Evolutionary conservation across 1,284 basidiomycete genomes (phyloP).

Genomic region (Vanrija humicola): DNA sequence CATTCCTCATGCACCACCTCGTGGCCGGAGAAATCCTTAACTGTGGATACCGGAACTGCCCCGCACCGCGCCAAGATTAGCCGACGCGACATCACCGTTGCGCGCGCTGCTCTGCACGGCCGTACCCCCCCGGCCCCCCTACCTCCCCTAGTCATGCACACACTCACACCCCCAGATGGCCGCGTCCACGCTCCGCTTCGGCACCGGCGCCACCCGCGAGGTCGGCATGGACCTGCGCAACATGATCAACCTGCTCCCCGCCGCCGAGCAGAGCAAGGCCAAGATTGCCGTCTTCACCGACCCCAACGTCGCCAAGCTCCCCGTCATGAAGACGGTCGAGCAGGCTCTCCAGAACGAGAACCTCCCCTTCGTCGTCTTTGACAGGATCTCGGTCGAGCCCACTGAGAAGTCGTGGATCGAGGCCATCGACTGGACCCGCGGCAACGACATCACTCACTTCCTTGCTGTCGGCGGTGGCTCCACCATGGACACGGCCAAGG

Average conservation of each 20-base stretch:
- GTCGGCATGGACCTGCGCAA: slow-evolving; percentile 59
- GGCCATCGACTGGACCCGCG: slow-evolving; percentile 82
- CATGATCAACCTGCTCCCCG: slow-evolving; percentile 31
- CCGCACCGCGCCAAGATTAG: background rate
- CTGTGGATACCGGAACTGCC: background rate
- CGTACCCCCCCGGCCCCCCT: background rate
- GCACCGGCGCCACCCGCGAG: slow-evolving; percentile 81
- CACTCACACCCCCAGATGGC: slow-evolving; percentile 61
- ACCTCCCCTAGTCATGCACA: background rate
- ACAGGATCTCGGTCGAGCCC: slow-evolving; percentile 80
- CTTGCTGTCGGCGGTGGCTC: slow-evolving; percentile 92
- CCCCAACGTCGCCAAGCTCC: slow-evolving; percentile 72
- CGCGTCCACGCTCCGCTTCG: slow-evolving; percentile 83
- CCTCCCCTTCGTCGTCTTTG: slow-evolving; percentile 72
- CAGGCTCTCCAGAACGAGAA: slow-evolving; percentile 35
- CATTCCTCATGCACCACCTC: too few relatives aligned
- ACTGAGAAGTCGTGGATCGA: slow-evolving; percentile 67
- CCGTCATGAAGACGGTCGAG: slow-evolving; percentile 68
- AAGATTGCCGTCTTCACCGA: slow-evolving; percentile 95
- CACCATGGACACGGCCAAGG: slow-evolving; percentile 93
- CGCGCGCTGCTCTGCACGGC: background rate
- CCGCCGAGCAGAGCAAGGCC: slow-evolving; percentile 25
- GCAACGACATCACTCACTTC: slow-evolving; percentile 87
- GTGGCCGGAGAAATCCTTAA: background rate
- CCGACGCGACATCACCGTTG: background rate